Evolutionary conservation across 257 asterid species (phyloP), one percentile per base, ranked within the genome.

Genomic region (Osmanthus fragrans): DNA sequence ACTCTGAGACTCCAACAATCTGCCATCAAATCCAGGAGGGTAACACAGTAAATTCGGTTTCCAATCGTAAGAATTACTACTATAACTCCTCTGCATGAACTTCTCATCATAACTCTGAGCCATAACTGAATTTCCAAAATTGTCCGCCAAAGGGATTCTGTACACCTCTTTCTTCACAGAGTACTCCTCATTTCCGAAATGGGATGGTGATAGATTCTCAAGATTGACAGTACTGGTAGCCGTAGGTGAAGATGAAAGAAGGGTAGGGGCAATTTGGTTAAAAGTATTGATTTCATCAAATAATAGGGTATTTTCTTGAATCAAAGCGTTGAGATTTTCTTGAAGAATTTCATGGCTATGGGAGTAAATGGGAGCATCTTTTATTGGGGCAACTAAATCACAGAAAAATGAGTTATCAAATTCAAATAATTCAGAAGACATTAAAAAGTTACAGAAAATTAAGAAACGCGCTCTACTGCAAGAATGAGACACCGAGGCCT

Each of bases 71-170:
- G 88, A 85, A 69, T 86, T 89, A 16, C 58, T 49, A 15, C 19
- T 15, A 45, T 45, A 45, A 45, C 97, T 94, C 85, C 95, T 88
- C 70, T 91, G 97, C 92, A 94, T 91, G 86, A 90, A 40, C 79
- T 83, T 92, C 72, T 89, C 86, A 10, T 66, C 82, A 40, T 45
- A 86, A 32, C 81, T 84, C 39, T 77, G 84, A 12, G 84, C 84
- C 58, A 86, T 42, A 75, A 78, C 21, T 6, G 89, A 80, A 64
- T 72, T 78, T 6, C 23, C 76, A 51, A 82, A 77, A 13, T 77
- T 16, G 4, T 82, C 81, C 15, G 82, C 45, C 45, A 39, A 79
- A 30, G 76, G 84, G 49, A 80, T 74, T 6, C 80, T 85, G 66
- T 77, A 87, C 34, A 90, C 91, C 84, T 92, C 95, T 73, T 85